Percentiles rank a stretch among this genome's conserved stretches.
These are phyloP conservation scores for Paraglomus occultum DNA, from an alignment of 192 early-diverging fungal species.

Conservation along the genomic window DNA sequence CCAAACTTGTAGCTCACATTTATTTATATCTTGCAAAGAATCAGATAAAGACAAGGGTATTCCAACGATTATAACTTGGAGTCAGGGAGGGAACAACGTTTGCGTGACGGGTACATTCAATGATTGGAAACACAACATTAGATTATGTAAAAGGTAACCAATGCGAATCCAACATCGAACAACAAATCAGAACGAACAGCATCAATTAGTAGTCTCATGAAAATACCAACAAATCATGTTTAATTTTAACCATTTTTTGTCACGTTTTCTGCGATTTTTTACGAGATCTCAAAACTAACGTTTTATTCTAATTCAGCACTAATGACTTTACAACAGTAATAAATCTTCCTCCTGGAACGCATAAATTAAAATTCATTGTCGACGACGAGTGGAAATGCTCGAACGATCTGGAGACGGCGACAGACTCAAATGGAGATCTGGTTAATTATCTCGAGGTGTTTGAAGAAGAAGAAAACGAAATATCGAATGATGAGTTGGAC, in stretches of 20 bases:
- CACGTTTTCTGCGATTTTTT: neutral
- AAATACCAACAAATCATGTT: slow-evolving; percentile 1
- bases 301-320: slow-evolving; percentile 41
- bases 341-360: slow-evolving; percentile 89
- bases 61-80: slow-evolving; percentile 90
- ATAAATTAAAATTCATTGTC: slow-evolving; percentile 97
- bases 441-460: slow-evolving; percentile 92
- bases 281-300: neutral
- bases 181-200: neutral
- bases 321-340: slow-evolving; percentile 80
- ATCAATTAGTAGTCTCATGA: neutral
- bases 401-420: slow-evolving; percentile 83
- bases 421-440: slow-evolving; percentile 91
- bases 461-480: slow-evolving; percentile 70
- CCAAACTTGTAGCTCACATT: too few relatives aligned
- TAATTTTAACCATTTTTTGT: slow-evolving; percentile 27
- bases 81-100: slow-evolving; percentile 77
- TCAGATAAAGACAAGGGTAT: slow-evolving; percentile 40
- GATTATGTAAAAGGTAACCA: slow-evolving; percentile 61
- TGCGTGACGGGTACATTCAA: slow-evolving; percentile 97
- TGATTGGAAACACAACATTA: slow-evolving; percentile 94
- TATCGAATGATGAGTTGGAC: neutral
- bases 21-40: neutral
- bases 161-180: neutral
- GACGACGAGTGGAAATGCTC: slow-evolving; percentile 98